Evolutionary conservation across 306 rosid species (phyloP), one percentile per base, ranked within the genome.

Genomic region (Gastrolobium bilobum): DNA sequence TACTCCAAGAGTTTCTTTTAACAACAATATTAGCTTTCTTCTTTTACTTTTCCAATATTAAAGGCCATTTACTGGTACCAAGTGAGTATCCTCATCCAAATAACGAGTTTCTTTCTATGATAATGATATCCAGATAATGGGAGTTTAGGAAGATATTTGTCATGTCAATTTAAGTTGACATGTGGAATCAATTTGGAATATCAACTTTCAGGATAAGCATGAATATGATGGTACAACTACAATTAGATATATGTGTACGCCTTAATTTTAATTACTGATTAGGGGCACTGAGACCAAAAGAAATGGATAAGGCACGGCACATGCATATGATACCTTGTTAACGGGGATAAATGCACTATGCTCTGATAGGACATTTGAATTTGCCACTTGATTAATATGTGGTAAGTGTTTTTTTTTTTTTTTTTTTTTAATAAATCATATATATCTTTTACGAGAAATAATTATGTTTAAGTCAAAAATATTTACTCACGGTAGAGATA

Each of bases 301-400:
- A 56, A 83, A 35, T 42, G 80, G 83, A 83, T 71, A 83, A 77
- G 79, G 31, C 39, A 53, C 0, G 47, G 40, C 57, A 46, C 29
- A 68, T 68, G 20, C 6, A 79, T 20, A 67, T 56, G 67, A 68
- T 66, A 35, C 5, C 75, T 14, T 20, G 51, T 56, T 40, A 33
- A 2, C 26, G 62, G 10, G 37, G 43, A 40, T 71, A 11, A 68
- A 42, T 46, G 70, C 71, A 20, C 53, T 59, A 20, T 56, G 7
- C n/a, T 71, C 1, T 71, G 83, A 61, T 60, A 54, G 4, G 76
- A 65, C 80, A 57, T 35, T 6, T 56, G 46, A 66, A 73, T 67
- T 80, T 53, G 7, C 69, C 79, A 65, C 52, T 73, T 81, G 52
- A 46, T 4, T 56, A 61, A 58, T 57, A 14, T 69, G 63, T 69